Evolutionary conservation across 2,329 filamentous ascomycete genomes (phyloP).

Genomic region (Pestalotiopsis fici): DNA sequence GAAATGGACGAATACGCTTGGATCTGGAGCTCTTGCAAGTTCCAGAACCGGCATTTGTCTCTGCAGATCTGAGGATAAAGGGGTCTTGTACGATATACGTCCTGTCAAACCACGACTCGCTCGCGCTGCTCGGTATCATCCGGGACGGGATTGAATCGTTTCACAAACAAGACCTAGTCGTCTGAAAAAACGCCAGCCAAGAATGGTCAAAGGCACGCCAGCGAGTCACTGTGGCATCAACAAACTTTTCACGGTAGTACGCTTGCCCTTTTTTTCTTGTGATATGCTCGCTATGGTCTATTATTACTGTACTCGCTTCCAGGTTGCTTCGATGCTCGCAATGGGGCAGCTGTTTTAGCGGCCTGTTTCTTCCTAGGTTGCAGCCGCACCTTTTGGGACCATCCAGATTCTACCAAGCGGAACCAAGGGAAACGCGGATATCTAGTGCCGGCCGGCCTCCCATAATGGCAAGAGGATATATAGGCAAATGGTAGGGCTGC

Average conservation of each 20-base stretch:
- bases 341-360: neutral
- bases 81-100: neutral
- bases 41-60: constrained; percentile 3
- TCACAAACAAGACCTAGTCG: neutral
- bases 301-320: neutral
- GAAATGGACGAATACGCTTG: neutral
- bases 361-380: neutral
- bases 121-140: neutral
- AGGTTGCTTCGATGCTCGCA: neutral
- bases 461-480: constrained; percentile 4
- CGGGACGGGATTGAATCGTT: constrained; percentile 4
- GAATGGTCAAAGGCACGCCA: neutral
- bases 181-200: neutral
- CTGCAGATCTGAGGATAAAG: constrained; percentile 2
- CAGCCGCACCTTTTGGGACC: neutral
- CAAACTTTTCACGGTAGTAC: neutral
- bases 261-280: neutral
- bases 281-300: neutral
- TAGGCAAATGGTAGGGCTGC: neutral
- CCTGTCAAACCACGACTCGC: constrained; percentile 1
- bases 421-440: neutral
- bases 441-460: neutral
- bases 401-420: neutral
- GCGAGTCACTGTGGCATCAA: neutral
- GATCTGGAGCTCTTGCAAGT: neutral